A percentile compares a stretch with the other conserved stretches of the same genome.
phyloP scores from a whole-genome alignment of 2,329 filamentous ascomycete species.

The Eutypa lata region DNA sequence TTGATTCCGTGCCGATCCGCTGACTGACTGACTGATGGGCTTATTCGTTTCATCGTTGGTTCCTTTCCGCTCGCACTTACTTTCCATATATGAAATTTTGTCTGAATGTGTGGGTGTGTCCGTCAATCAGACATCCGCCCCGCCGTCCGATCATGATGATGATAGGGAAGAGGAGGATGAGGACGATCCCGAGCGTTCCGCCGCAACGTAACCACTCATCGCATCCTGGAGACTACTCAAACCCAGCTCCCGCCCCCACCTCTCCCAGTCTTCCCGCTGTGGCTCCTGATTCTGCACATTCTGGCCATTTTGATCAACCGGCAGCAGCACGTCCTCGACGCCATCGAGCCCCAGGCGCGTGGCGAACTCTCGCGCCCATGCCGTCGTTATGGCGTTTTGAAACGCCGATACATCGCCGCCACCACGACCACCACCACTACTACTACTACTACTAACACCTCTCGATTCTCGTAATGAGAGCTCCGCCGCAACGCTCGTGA shows the following conservation, averaged over 20 bases:
- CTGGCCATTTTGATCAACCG: not conserved
- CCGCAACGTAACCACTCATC: not conserved
- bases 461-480: slow-evolving; percentile 17
- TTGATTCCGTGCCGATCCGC: no score
- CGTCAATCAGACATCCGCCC: no score
- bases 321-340: not conserved
- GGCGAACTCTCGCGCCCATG: slow-evolving; percentile 11
- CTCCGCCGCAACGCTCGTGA: slow-evolving; percentile 69
- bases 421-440: not conserved
- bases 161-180: no score
- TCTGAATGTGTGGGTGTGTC: no score
- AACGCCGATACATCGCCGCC: not conserved
- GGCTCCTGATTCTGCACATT: not conserved
- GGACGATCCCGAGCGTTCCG: no score
- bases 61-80: no score
- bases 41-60: no score
- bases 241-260: not conserved
- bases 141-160: no score
- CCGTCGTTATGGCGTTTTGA: not conserved
- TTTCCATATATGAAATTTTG: no score
- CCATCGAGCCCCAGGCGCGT: slow-evolving; percentile 2
- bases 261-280: no score
- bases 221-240: not conserved
- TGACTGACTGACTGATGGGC: no score
- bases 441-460: not conserved